These are phyloP conservation scores for Casuarina glauca DNA, from an alignment of 306 rosid species.

Conservation along the genomic window DNA sequence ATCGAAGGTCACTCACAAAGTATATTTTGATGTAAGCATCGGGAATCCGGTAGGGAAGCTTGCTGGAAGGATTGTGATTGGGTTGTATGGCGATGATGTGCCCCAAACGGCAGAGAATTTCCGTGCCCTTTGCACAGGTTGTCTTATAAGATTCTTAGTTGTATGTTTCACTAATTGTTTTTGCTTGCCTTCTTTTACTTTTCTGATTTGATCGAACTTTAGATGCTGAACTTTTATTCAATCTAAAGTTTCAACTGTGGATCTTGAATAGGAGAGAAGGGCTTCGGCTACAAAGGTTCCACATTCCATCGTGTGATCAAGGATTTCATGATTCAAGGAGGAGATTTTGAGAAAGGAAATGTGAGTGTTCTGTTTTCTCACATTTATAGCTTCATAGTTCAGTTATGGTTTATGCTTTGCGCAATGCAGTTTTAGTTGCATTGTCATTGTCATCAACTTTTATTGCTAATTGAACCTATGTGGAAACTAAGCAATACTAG, in stretches of 20 bases:
- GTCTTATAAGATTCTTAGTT: background rate
- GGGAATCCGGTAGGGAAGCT: constrained; percentile 97
- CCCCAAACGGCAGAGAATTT: constrained; percentile 91
- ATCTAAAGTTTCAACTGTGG: background rate
- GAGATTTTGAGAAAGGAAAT: constrained; percentile 92
- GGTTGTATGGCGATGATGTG: constrained; percentile 93
- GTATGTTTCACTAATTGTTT: background rate
- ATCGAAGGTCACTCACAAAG: constrained; percentile 84
- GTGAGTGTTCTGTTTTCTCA: constrained; percentile 43
- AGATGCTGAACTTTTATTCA: background rate
- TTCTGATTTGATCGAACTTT: background rate
- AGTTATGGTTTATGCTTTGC: background rate
- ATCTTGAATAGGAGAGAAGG: constrained; percentile 73
- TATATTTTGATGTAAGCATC: constrained; percentile 75
- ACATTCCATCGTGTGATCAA: constrained; percentile 84
- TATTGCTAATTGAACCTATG: background rate
- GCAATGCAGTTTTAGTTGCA: background rate
- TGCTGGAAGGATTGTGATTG: constrained; percentile 84
- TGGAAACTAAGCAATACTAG: background rate
- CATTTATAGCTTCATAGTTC: background rate
- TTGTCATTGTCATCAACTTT: background rate
- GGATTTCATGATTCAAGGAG: constrained; percentile 99
- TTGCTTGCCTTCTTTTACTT: constrained; percentile 4
- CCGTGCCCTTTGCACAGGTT: constrained; percentile 97
- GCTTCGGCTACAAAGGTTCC: constrained; percentile 86